These are phyloP conservation scores for Ogataea populi-albae DNA, from an alignment of 805 yeast genomes.

Conservation along the genomic window DNA sequence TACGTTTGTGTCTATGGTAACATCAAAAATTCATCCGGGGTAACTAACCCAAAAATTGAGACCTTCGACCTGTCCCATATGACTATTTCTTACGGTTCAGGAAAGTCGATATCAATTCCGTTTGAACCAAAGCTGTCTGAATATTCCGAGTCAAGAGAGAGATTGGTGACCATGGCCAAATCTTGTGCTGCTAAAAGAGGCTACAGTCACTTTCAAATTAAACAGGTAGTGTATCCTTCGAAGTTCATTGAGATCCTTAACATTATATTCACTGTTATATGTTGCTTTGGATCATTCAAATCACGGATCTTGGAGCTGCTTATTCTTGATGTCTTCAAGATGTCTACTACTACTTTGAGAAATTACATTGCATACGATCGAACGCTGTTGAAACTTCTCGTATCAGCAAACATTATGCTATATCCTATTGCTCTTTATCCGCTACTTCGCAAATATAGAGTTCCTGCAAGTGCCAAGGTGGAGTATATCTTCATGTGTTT, in stretches of 20 bases:
- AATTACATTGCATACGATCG: conserved; percentile 9
- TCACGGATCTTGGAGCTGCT: conserved; percentile 6
- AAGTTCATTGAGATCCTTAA: conserved; percentile 22
- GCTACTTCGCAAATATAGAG: conserved; percentile 53
- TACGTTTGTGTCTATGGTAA: conserved; percentile 66
- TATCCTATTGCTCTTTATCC: conserved; percentile 47
- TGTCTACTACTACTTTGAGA: conserved; percentile 9
- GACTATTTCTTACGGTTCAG: conserved; percentile 39
- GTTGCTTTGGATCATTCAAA: conserved; percentile 9
- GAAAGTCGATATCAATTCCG: conserved; percentile 37
- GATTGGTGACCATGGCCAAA: conserved; percentile 72
- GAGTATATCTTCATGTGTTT: conserved; percentile 54
- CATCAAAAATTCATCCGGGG: conserved; percentile 37
- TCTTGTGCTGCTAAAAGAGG: conserved; percentile 64
- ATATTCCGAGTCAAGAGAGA: conserved; percentile 45
- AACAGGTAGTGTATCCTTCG: conserved; percentile 42
- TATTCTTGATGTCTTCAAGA: conserved; percentile 7
- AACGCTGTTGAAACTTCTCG: conserved; percentile 21
- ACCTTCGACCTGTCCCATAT: conserved; percentile 44
- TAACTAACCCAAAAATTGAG: conserved; percentile 41
- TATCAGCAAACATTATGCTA: conserved; percentile 52
- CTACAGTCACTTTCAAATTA: conserved; percentile 53
- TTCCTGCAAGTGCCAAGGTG: conserved; percentile 45
- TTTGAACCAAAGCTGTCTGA: conserved; percentile 50
- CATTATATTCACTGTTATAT: conserved; percentile 3